phyloP scores from a whole-genome alignment of 164 flowering plant genomes.

The Chimonanthus salicifolius region DNA sequence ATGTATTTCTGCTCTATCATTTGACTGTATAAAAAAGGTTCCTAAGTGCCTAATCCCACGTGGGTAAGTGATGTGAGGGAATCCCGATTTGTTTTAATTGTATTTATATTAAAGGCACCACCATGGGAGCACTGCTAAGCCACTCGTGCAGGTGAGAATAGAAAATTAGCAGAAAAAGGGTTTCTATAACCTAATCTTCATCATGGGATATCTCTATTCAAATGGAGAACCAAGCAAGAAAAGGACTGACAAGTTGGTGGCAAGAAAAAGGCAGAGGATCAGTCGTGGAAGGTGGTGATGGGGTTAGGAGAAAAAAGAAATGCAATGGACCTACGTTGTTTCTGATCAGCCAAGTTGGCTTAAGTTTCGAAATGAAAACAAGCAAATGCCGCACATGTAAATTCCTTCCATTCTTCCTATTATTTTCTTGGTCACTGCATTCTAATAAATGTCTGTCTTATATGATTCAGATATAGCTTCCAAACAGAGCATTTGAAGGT shows the following conservation, averaged over 20 bases:
- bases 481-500: neutral
- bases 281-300: neutral
- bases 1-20: neutral
- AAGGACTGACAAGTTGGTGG: neutral
- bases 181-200: constrained; percentile 1
- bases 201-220: constrained; percentile 2
- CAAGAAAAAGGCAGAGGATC: neutral
- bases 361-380: neutral
- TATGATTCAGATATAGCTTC: constrained; percentile 1
- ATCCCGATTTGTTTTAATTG: neutral
- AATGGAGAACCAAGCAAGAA: neutral
- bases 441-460: constrained; percentile 5
- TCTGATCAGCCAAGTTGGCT: constrained; percentile 4
- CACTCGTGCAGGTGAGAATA: constrained; percentile 12
- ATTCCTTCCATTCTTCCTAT: neutral
- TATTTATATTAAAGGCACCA: neutral
- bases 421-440: neutral
- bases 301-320: neutral
- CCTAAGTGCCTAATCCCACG: constrained; percentile 8
- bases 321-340: constrained; percentile 1
- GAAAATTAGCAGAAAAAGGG: neutral
- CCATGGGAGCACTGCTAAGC: constrained; percentile 7
- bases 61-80: neutral
- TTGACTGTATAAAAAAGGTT: neutral
- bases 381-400: neutral